Base-by-base conservation (phyloP, 1,284 basidiomycete species). In the Cutaneotrichosporon arboriforme region DNA sequence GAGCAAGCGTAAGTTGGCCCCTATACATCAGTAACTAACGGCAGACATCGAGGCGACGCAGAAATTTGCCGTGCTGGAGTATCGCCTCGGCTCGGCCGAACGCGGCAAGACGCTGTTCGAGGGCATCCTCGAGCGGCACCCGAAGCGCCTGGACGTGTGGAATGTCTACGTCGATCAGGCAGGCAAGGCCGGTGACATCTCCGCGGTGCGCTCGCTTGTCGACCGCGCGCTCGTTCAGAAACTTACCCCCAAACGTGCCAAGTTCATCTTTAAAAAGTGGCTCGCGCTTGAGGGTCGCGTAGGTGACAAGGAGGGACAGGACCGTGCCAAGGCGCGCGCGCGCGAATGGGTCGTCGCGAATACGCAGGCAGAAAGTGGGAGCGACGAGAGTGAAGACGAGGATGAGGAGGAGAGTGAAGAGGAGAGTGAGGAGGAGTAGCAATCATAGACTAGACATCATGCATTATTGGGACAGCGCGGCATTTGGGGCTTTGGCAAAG, bases 221-320 rank as follows among this genome's bases (percentile, higher is more conserved):
- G 85, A 88, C 57, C 85, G 92, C 13, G 82, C 89, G 8, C 77
- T 98, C 13, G 76, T 81, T 17, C 79, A 85, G 21, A 96, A 93
- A 72, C 86, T 96, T 79, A 93, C 90, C 8, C 88, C 84, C 65
- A 92, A 96, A 73, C 93, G 94, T 77, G 90, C 90, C 50, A 94
- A 94, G 75, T 83, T 85, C 37, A 85, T 94, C 72, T 96, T 97
- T 82, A 98, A 99, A 76, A 97, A 97, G 75, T 97, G 94, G 90
- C 79, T 98, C 37, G 85, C 85, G 54, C 77, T 97, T 42, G 96
- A 99, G 75, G 83, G 84, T 64, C 81, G 84, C 60, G 77, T 92
- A 51, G 96, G 96, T 1, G 89, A 96, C 65, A 87, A 87, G 54
- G 83, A 85, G 44, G 92, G 93, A 21, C 85, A 85, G 46, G 81